phyloP scores from a whole-genome alignment of 73 alveolate genomes.

The Effrenium voratum region DNA sequence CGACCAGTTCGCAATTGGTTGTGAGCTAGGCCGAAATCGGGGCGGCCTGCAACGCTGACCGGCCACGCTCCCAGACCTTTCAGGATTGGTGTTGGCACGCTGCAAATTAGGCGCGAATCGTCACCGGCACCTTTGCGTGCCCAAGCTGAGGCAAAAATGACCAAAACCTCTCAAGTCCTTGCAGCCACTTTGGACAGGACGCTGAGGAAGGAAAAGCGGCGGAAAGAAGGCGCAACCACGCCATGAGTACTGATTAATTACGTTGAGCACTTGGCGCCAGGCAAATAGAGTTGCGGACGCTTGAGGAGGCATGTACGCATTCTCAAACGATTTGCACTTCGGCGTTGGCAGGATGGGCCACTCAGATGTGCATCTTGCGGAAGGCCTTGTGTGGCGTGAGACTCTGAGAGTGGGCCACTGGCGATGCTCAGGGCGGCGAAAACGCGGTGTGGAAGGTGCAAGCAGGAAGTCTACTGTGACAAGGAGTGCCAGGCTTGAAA shows the following conservation, averaged over 20 bases:
- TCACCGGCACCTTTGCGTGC: constrained; percentile 39
- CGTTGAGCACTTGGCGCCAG: no score
- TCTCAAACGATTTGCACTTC: neutral
- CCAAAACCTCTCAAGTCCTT: no score
- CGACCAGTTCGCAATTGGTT: neutral
- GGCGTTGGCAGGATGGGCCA: neutral
- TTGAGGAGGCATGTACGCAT: neutral
- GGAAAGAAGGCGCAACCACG: constrained; percentile 6
- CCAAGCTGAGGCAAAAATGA: no score
- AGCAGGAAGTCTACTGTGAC: constrained; percentile 35
- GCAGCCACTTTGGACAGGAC: no score
- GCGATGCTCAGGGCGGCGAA: constrained; percentile 29
- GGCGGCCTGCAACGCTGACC: neutral
- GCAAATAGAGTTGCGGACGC: neutral
- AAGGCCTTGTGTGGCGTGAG: neutral
- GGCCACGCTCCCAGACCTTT: neutral
- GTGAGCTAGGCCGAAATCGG: neutral
- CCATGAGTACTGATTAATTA: no score
- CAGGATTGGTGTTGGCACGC: neutral
- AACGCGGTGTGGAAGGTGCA: constrained; percentile 71
- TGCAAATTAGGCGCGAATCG: neutral
- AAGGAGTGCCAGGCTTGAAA: constrained; percentile 52
- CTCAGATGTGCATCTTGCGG: constrained; percentile 37
- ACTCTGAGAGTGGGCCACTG: neutral
- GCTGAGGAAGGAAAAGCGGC: constrained; percentile 33